Evolutionary conservation across 2,329 filamentous ascomycete genomes (phyloP).

Genomic region (Pestalotiopsis sp.): DNA sequence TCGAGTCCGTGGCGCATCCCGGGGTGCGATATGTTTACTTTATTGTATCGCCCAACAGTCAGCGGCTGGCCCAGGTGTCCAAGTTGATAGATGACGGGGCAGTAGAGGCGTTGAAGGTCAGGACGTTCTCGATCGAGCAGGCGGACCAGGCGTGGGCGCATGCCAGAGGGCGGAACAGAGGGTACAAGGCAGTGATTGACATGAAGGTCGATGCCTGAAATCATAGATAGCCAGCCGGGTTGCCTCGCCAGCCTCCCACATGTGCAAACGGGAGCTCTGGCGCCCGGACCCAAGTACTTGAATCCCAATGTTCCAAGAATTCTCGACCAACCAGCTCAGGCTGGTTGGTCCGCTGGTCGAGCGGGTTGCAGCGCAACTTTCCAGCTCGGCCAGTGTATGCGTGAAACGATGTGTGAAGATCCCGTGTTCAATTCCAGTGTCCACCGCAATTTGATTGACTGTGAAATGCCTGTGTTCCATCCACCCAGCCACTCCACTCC

Average conservation of each 20-base stretch:
- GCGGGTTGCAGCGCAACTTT: too few relatives aligned
- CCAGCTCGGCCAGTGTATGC: too few relatives aligned
- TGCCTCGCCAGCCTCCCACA: not conserved
- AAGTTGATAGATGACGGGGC: slow-evolving; percentile 24
- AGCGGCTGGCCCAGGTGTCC: slow-evolving; percentile 20
- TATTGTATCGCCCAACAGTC: slow-evolving; percentile 25
- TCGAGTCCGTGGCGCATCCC: slow-evolving; percentile 20
- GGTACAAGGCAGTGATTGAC: slow-evolving; percentile 29
- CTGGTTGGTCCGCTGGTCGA: too few relatives aligned
- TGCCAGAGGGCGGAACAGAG: slow-evolving; percentile 22
- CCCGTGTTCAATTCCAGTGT: too few relatives aligned
- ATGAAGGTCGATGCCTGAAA: not conserved
- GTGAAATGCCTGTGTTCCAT: too few relatives aligned
- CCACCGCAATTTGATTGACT: too few relatives aligned
- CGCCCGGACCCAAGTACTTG: too few relatives aligned
- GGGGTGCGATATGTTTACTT: slow-evolving; percentile 32
- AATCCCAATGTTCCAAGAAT: too few relatives aligned
- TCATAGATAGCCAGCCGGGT: not conserved
- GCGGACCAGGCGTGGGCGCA: slow-evolving; percentile 29
- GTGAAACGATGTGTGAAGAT: too few relatives aligned
- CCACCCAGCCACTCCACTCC: too few relatives aligned
- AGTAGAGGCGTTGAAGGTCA: slow-evolving; percentile 23
- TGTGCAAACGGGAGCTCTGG: too few relatives aligned
- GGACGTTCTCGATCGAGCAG: slow-evolving; percentile 23
- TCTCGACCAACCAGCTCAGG: too few relatives aligned